Evolutionary conservation across 805 yeast genomes (phyloP).

Genomic region (Torulaspora indica): DNA sequence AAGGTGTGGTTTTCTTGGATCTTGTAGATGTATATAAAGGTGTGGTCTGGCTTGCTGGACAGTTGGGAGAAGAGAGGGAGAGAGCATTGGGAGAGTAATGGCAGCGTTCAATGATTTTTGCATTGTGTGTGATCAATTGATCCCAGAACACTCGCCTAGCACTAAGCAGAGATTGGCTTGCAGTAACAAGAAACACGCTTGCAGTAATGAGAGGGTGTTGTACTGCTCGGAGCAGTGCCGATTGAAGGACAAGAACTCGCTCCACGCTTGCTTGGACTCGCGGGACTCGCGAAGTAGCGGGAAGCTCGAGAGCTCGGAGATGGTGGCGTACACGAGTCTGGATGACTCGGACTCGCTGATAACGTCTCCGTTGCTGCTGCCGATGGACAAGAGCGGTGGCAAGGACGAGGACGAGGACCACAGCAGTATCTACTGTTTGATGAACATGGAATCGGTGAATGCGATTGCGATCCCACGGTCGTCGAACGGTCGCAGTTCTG

Average conservation of each 20-base stretch:
- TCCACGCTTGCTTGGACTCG: slow-evolving; percentile 8
- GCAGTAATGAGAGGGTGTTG: slow-evolving; percentile 12
- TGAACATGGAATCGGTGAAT: slow-evolving; percentile 11
- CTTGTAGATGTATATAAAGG: not conserved
- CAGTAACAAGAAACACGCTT: slow-evolving; percentile 6
- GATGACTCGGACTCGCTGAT: slow-evolving; percentile 21
- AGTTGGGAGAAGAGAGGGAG: not conserved
- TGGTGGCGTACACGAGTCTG: slow-evolving; percentile 6
- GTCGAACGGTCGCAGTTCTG: not conserved
- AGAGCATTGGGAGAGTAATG: slow-evolving; percentile 3
- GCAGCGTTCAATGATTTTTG: slow-evolving; percentile 51
- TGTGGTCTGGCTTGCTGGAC: not conserved
- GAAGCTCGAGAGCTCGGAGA: not conserved
- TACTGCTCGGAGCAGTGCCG: slow-evolving; percentile 31
- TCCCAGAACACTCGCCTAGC: slow-evolving; percentile 15
- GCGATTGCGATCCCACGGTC: slow-evolving; percentile 11
- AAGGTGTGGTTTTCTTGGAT: no score
- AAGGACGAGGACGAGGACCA: slow-evolving; percentile 5
- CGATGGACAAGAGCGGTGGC: slow-evolving; percentile 11
- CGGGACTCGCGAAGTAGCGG: slow-evolving; percentile 5
- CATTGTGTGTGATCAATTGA: slow-evolving; percentile 47
- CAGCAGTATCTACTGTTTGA: slow-evolving; percentile 8
- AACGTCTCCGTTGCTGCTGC: slow-evolving; percentile 25
- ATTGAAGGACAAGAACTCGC: slow-evolving; percentile 13
- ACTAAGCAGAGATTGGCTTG: slow-evolving; percentile 3